These are phyloP conservation scores for Hypoxylon subgilvum DNA, from an alignment of 495 filamentous ascomycete species.

Conservation along the genomic window DNA sequence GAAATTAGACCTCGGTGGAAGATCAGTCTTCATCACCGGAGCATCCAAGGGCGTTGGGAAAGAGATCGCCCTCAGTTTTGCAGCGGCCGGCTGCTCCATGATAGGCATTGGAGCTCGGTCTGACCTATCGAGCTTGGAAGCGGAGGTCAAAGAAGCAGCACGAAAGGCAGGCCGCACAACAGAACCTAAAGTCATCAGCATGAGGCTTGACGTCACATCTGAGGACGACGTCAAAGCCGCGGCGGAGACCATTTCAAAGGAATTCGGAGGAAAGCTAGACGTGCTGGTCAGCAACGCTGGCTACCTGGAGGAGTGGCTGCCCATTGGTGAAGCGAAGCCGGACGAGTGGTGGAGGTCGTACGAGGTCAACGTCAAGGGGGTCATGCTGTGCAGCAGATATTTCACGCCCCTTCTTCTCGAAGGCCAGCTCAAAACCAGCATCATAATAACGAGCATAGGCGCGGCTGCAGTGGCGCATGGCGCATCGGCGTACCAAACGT, in stretches of 20 bases:
- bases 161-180: slow-evolving; percentile 37
- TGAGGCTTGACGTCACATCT: slow-evolving; percentile 52
- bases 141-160: slow-evolving; percentile 44
- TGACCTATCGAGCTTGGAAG: slow-evolving; percentile 41
- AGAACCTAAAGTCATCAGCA: slow-evolving; percentile 48
- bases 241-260: slow-evolving; percentile 37
- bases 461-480: slow-evolving; percentile 34
- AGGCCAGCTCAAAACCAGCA: slow-evolving; percentile 44
- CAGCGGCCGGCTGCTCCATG: slow-evolving; percentile 47
- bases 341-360: slow-evolving; percentile 52
- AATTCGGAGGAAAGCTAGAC: slow-evolving; percentile 48
- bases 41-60: slow-evolving; percentile 63
- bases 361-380: slow-evolving; percentile 53
- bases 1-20: slow-evolving; percentile 53
- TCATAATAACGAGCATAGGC: slow-evolving; percentile 44
- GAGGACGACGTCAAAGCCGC: slow-evolving; percentile 45
- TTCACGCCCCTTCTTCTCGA: slow-evolving; percentile 53
- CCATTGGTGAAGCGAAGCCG: slow-evolving; percentile 41
- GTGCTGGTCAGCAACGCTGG: slow-evolving; percentile 55
- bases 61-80: slow-evolving; percentile 55
- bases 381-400: slow-evolving; percentile 47
- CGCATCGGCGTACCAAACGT: slow-evolving; percentile 48
- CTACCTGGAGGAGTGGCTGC: slow-evolving; percentile 44
- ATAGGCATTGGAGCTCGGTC: slow-evolving; percentile 54
- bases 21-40: slow-evolving; percentile 63